Evolutionary conservation across 2,329 filamentous ascomycete species (phyloP).

Genomic region (Xylaria polymorpha): DNA sequence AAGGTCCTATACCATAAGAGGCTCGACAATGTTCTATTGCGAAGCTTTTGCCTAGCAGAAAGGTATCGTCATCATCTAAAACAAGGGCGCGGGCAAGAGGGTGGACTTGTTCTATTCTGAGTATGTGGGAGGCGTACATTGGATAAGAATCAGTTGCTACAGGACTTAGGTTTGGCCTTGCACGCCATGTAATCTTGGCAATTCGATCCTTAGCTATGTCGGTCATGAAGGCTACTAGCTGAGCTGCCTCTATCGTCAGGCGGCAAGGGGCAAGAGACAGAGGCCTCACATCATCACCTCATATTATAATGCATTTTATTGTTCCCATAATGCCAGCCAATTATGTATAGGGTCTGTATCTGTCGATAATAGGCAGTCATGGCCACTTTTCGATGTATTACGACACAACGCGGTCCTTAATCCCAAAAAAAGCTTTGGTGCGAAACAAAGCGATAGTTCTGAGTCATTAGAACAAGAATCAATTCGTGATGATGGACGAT

Average conservation of each 20-base stretch:
- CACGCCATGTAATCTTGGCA: neutral
- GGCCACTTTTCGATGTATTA: neutral
- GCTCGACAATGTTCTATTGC: constrained; percentile 31
- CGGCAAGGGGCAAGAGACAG: neutral
- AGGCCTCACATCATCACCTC: neutral
- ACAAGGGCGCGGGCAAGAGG: neutral
- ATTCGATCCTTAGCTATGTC: neutral
- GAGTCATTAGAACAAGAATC: constrained; percentile 30
- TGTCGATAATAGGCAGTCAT: neutral
- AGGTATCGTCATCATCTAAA: neutral
- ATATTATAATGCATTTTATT: neutral
- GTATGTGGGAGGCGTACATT: too few species aligned
- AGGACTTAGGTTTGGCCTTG: neutral
- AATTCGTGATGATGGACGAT: constrained; percentile 42
- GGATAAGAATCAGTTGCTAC: neutral
- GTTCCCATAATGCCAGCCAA: neutral
- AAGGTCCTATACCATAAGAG: constrained; percentile 17
- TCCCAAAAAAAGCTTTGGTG: neutral
- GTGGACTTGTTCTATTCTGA: neutral
- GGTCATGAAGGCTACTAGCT: neutral
- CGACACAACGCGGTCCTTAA: neutral
- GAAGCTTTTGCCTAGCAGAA: neutral
- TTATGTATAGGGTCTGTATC: neutral
- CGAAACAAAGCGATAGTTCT: neutral
- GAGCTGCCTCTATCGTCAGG: neutral